A percentile compares a stretch with the other conserved stretches of the same genome.
These are phyloP conservation scores for Cladosporium sp. DNA, from an alignment of 2,329 filamentous ascomycete genomes.

Conservation along the genomic window DNA sequence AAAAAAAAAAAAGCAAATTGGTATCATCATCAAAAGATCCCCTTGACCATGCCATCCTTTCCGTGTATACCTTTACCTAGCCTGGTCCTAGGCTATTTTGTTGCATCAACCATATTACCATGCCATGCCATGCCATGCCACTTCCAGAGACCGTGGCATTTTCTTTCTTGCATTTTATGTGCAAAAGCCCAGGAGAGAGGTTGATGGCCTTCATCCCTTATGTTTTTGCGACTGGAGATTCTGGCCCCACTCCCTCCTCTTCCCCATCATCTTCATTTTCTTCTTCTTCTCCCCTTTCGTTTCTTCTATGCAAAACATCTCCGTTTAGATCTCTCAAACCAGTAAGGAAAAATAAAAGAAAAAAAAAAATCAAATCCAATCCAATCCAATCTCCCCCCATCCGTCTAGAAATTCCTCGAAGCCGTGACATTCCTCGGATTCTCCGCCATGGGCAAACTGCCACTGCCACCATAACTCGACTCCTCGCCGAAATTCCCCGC, in stretches of 20 bases:
- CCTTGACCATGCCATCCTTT: too few relatives aligned
- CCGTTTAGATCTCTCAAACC: background rate
- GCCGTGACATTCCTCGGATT: constrained; percentile 10
- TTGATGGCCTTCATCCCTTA: too few relatives aligned
- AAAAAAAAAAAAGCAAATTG: background rate
- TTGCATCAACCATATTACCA: too few relatives aligned
- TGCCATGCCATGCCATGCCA: too few relatives aligned
- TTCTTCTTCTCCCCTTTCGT: background rate
- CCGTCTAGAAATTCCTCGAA: constrained; percentile 20
- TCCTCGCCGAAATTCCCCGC: constrained; percentile 14
- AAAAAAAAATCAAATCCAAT: background rate
- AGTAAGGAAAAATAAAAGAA: background rate
- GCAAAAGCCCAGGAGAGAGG: too few relatives aligned
- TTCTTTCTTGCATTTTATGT: too few relatives aligned
- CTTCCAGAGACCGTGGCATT: too few relatives aligned
- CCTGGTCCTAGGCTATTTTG: background rate
- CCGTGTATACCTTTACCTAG: background rate
- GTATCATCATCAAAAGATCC: background rate
- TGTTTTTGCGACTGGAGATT: too few relatives aligned
- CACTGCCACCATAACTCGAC: constrained; percentile 18
- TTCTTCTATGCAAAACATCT: background rate
- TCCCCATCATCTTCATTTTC: too few relatives aligned
- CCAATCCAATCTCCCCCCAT: background rate
- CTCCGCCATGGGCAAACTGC: constrained; percentile 20
- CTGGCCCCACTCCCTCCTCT: too few relatives aligned